phyloP scores from a whole-genome alignment of 148 eudicot genomes.

The Euryodendron excelsum region DNA sequence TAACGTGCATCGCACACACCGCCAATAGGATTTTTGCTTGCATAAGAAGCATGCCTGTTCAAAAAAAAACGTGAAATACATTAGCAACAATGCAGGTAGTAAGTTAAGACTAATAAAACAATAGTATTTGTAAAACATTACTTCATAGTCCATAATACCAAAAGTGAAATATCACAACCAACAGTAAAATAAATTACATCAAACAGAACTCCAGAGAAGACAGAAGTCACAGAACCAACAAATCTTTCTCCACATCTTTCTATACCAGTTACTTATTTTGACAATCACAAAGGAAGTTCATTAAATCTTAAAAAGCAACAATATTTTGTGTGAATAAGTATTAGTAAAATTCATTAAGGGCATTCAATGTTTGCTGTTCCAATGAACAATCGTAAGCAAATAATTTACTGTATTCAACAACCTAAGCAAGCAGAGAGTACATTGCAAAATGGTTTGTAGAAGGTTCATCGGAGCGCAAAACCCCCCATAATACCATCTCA shows the following conservation, averaged over 20 bases:
- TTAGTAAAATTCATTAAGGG: not conserved
- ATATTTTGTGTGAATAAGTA: not conserved
- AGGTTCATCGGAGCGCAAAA: not conserved
- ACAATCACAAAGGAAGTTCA: not conserved
- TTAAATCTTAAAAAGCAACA: not conserved
- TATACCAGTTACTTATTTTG: not conserved
- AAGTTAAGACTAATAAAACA: not conserved
- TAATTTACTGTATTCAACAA: not conserved
- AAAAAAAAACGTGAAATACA: constrained; percentile 4
- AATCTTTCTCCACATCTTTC: not conserved
- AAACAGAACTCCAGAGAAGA: not conserved
- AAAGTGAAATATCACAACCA: not conserved
- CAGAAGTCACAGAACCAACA: not conserved
- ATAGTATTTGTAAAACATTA: not conserved
- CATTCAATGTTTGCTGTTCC: not conserved
- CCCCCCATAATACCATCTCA: not conserved
- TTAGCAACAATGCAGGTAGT: not conserved
- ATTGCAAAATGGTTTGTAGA: not conserved
- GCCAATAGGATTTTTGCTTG: constrained; percentile 65
- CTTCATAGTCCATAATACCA: not conserved
- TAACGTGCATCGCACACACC: constrained; percentile 69
- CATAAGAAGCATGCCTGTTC: constrained; percentile 79
- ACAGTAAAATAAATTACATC: not conserved
- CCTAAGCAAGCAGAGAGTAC: not conserved
- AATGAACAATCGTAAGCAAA: not conserved